These are phyloP conservation scores for Penicillium bovifimosum DNA, from an alignment of 495 filamentous ascomycete genomes.

Conservation along the genomic window DNA sequence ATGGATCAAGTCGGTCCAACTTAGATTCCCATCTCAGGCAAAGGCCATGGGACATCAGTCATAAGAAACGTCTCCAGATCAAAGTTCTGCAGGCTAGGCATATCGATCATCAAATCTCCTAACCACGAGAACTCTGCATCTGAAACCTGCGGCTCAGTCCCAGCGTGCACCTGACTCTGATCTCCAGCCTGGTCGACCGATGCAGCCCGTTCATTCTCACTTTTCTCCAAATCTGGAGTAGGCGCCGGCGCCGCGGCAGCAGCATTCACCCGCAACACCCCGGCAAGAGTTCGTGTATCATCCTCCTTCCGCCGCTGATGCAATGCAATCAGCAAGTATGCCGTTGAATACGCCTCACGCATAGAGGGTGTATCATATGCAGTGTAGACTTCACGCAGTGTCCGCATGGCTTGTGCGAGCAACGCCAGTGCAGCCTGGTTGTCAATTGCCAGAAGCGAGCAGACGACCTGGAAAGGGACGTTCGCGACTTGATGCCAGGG, in stretches of 20 bases:
- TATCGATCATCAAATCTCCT: conserved; percentile 41
- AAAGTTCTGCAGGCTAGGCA: conserved; percentile 42
- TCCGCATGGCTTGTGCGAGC: conserved; percentile 46
- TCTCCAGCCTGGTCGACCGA: neutral
- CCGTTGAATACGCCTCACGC: conserved; percentile 49
- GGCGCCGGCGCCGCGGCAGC: conserved; percentile 19
- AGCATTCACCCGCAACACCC: conserved; percentile 33
- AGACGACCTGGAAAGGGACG: conserved; percentile 51
- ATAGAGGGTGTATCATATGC: conserved; percentile 44
- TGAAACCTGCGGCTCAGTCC: conserved; percentile 7
- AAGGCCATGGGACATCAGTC: conserved; percentile 29
- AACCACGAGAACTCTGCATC: conserved; percentile 38
- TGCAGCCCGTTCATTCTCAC: neutral
- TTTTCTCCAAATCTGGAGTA: neutral
- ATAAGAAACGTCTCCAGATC: conserved; percentile 38
- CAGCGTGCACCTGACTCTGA: conserved; percentile 1
- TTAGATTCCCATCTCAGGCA: conserved; percentile 30
- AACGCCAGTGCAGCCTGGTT: conserved; percentile 40
- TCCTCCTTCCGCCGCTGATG: conserved; percentile 42
- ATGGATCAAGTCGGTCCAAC: neutral
- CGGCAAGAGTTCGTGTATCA: conserved; percentile 32
- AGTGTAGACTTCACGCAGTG: conserved; percentile 39
- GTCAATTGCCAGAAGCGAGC: conserved; percentile 48
- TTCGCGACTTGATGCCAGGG: conserved; percentile 54
- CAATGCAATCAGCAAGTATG: conserved; percentile 43